Conservation (phyloP, 148 eudicot genomes). For the Talinum fruticosum region DNA sequence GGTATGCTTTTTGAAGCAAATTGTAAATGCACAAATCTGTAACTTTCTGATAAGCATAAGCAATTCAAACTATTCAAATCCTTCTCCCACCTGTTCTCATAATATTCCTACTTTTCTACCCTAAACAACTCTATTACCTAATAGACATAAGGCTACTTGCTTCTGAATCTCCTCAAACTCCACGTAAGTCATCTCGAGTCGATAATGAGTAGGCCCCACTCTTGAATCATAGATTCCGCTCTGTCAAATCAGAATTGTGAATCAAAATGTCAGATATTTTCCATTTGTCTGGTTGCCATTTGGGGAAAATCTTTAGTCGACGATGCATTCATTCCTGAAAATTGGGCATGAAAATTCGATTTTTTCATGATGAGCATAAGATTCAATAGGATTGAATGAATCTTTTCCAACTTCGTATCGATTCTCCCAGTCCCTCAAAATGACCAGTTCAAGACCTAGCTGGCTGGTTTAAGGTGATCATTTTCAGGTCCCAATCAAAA, state of each 20-base stretch:
- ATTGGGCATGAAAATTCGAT: neutral
- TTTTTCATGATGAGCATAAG: too few species aligned
- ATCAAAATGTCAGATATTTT: neutral
- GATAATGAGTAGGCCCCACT: neutral
- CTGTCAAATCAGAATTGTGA: neutral
- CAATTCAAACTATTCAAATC: neutral
- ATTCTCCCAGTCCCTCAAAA: neutral
- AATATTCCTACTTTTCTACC: neutral
- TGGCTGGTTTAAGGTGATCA: constrained; percentile 8
- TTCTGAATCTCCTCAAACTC: neutral
- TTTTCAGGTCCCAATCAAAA: constrained; percentile 11
- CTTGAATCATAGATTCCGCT: neutral
- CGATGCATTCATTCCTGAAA: neutral
- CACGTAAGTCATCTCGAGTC: neutral
- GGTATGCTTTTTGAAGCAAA: constrained; percentile 18
- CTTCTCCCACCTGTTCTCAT: neutral
- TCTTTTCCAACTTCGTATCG: neutral
- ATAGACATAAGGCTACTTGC: neutral
- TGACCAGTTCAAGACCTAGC: neutral
- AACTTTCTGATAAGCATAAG: constrained; percentile 22
- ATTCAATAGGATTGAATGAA: neutral
- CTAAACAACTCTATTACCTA: neutral
- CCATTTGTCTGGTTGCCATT: neutral
- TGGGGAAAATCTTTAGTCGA: neutral
- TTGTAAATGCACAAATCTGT: constrained; percentile 31